Evolutionary conservation across 768 basidiomycete species (phyloP), one percentile per base, ranked within the genome.

Genomic region (Leccinum truebloodii): DNA sequence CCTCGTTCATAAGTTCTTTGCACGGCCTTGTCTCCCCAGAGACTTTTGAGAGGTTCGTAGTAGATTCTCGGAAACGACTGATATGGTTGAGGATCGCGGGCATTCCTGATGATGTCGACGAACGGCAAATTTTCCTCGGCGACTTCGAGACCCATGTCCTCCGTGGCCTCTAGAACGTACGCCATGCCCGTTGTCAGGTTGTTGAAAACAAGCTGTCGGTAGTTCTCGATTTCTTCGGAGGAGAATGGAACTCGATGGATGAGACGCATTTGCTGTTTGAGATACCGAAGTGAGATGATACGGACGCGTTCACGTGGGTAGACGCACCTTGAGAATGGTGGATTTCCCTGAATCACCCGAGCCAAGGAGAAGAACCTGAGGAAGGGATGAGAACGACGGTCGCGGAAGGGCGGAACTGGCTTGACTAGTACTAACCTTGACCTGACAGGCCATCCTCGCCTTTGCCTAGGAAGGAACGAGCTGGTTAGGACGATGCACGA

Each of bases 271-370:
- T 98, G 95, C 90, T 95, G 61, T 22, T 24, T 24, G 26, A 3
- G 49, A 52, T 39, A 28, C 18, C 6, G 8, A 26, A 14, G 50
- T 65, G 51, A 68, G 57, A 48, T n/a, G 24, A 34, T 12, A 46
- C 8, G 14, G 14, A 54, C 5, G 18, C 4, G 4, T 1, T 9
- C 9, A 39, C 24, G n/a, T n/a, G 48, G n/a, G 24, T 20, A 16
- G 30, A 60, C 53, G 35, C 71, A 89, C 89, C 81, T 94, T 95
- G 73, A 95, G 82, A 69, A 97, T 83, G 9, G 95, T 97, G 6
- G 90, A 92, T 76, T 97, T 98, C 24, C 95, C 95, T 34, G 89
- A 92, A 71, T 96, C 95, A 30, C 95, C 95, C 48, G 95, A 95
- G 48, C 95, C 95, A 41, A 98, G 81, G 26, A 98, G 81, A 54